Evolutionary conservation across 2,329 filamentous ascomycete genomes (phyloP), one percentile per base, ranked within the genome.

Genomic region (Aureobasidium subglaciale): DNA sequence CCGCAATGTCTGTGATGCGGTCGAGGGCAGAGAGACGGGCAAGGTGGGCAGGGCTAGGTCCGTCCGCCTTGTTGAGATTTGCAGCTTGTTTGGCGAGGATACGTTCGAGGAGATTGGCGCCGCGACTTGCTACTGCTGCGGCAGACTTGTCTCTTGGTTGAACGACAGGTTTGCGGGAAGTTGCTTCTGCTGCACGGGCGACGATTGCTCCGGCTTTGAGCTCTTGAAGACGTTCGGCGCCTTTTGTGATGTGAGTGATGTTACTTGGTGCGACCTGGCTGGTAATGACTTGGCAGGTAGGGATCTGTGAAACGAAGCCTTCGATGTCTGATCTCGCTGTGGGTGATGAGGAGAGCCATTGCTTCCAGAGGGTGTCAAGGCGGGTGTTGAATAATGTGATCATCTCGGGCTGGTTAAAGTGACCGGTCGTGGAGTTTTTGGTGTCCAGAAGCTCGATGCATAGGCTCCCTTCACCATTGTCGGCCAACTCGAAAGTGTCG

Each of bases 181-280:
- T 60, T 62, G 1, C 65, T 57, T 59, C 67, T 66, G 60, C 69
- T 68, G 57, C 64, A 61, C 16, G 63, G 48, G 55, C 68, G 61
- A 22, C 66, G n/a, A 58, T 59, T 24, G 62, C 59, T 53, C 60
- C 62, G 58, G 76, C 76, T 68, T 85, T 88, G 62, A 91, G 75
- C 48, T 86, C 83, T 56, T 83, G 77, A n/a, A 91, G 75, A 7
- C 84, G 80, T 58, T 80, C 80, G 61, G 88, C 84, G 27, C 86
- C 86, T 64, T 84, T 87, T 46, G 78, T 74, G 5, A 85, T 62
- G 1, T 82, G 79, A 11, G 81, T 78, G 18, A 78, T 73, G 55
- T 79, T 81, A 35, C 57, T 57, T 25, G 71, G 67, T 11, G 79
- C 65, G 0, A 80, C 79, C 5, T 75, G 70, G 66, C 80, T 80